Percentiles rank a stretch among this genome's conserved stretches.
Evolutionary conservation across 306 rosid genomes (phyloP).

Genomic region (Corylus heterophylla): DNA sequence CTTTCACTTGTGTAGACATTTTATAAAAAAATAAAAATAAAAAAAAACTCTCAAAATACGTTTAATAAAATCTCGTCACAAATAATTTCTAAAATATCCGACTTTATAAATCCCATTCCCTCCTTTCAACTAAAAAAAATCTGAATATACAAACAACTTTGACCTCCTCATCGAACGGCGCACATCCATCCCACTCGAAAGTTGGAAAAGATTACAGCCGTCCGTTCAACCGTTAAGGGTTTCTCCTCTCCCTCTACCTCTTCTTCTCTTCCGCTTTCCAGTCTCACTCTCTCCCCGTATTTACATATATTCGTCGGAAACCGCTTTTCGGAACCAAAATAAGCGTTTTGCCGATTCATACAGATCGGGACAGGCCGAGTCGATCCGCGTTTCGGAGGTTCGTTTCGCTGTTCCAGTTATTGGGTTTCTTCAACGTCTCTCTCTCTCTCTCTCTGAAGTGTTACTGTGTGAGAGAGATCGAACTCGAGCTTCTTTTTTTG

Average conservation of each 20-base stretch:
- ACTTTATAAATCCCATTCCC: not conserved
- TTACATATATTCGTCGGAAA: not conserved
- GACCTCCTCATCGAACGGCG: conserved; percentile 14
- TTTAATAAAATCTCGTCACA: too few relatives aligned
- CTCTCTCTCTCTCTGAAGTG: not conserved
- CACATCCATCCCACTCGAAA: not conserved
- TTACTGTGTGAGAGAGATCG: not conserved
- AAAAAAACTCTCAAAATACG: too few relatives aligned
- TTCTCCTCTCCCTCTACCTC: not conserved
- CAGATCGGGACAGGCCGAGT: conserved; percentile 22
- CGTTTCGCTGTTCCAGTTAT: not conserved
- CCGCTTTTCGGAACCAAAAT: not conserved
- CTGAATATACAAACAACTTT: not conserved
- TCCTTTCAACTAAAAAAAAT: too few relatives aligned
- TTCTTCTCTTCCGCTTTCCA: not conserved
- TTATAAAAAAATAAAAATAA: too few relatives aligned
- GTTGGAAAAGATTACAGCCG: conserved; percentile 20
- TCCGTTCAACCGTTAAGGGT: conserved; percentile 20
- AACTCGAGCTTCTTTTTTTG: too few relatives aligned
- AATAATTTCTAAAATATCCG: not conserved
- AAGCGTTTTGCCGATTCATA: conserved; percentile 24
- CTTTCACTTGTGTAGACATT: too few relatives aligned
- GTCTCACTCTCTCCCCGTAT: not conserved
- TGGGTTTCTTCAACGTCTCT: too few relatives aligned
- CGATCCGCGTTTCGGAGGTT: conserved; percentile 23